phyloP scores from a whole-genome alignment of 2,329 filamentous ascomycete species.

The Beauveria asiatica region DNA sequence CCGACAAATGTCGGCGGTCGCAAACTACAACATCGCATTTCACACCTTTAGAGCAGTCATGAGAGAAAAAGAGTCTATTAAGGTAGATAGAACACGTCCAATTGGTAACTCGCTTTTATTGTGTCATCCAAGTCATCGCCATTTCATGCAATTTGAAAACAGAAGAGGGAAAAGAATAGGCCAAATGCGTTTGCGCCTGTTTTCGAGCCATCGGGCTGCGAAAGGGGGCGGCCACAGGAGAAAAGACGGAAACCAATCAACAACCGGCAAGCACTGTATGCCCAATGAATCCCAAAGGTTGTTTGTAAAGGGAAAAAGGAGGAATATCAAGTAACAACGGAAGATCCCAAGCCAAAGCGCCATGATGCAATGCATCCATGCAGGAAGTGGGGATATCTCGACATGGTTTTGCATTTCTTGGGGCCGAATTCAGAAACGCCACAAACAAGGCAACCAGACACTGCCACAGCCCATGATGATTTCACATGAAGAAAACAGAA shows the following conservation, averaged over 20 bases:
- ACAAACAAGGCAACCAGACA: not conserved
- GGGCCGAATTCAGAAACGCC: conserved; percentile 8
- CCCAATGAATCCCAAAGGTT: not conserved
- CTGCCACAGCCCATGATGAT: not conserved
- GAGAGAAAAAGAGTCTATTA: conserved; percentile 7
- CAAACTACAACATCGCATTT: too few relatives aligned
- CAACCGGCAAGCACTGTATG: conserved; percentile 9
- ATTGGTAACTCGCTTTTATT: conserved; percentile 12
- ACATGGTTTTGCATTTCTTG: not conserved
- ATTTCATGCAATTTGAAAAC: conserved; percentile 11
- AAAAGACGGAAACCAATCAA: conserved; percentile 9
- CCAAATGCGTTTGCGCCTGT: not conserved
- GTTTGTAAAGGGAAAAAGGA: not conserved
- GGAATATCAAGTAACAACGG: not conserved
- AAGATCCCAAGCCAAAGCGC: not conserved
- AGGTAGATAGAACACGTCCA: conserved; percentile 8
- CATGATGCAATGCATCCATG: conserved; percentile 1
- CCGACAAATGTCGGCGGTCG: too few relatives aligned
- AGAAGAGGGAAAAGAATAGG: conserved; percentile 1
- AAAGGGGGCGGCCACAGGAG: not conserved
- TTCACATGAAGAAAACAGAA: not conserved
- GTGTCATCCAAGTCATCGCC: conserved; percentile 13
- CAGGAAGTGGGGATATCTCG: not conserved
- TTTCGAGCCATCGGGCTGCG: not conserved
- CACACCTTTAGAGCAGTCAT: not conserved